Evolutionary conservation across 2,329 filamentous ascomycete species (phyloP).

Genomic region (Trichophyton schoenleinii): DNA sequence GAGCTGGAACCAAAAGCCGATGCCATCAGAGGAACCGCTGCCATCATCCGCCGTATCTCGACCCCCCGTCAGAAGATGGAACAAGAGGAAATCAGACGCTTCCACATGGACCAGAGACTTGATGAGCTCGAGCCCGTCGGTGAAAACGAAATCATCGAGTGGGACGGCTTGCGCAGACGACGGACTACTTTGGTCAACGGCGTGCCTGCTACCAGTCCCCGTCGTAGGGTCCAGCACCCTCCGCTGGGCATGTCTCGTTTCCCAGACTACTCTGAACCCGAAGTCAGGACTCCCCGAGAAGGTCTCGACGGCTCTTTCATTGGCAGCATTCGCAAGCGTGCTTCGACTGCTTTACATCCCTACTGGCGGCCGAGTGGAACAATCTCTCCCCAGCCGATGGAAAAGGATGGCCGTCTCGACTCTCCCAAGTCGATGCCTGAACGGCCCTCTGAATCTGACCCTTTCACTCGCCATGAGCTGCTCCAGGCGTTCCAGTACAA

Average conservation of each 20-base stretch:
- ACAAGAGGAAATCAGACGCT: conserved; percentile 60
- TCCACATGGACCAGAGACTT: conserved; percentile 63
- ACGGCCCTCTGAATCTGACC: conserved; percentile 39
- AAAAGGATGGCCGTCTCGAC: neutral
- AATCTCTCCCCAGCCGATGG: conserved; percentile 16
- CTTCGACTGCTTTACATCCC: conserved; percentile 27
- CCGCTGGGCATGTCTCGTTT: conserved; percentile 82
- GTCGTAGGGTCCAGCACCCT: conserved; percentile 48
- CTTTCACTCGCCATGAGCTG: conserved; percentile 52
- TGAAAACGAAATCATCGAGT: conserved; percentile 74
- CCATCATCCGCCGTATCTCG: conserved; percentile 75
- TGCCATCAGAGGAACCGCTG: conserved; percentile 80
- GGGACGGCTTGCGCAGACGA: conserved; percentile 76
- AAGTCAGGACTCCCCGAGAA: conserved; percentile 19
- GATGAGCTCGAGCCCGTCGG: conserved; percentile 61
- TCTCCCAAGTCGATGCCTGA: conserved; percentile 13
- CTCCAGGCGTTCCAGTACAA: conserved; percentile 35
- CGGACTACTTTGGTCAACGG: conserved; percentile 43
- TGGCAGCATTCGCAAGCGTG: conserved; percentile 26
- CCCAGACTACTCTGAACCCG: conserved; percentile 52
- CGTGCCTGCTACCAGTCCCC: conserved; percentile 28
- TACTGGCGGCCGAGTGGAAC: conserved; percentile 17
- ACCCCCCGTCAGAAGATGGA: conserved; percentile 64
- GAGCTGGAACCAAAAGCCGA: conserved; percentile 94
- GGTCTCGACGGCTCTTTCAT: conserved; percentile 26